Evolutionary conservation across 225 moss, liverwort and hornwort genomes (phyloP), one percentile per base, ranked within the genome.

Genomic region (Polytrichum formosum): DNA sequence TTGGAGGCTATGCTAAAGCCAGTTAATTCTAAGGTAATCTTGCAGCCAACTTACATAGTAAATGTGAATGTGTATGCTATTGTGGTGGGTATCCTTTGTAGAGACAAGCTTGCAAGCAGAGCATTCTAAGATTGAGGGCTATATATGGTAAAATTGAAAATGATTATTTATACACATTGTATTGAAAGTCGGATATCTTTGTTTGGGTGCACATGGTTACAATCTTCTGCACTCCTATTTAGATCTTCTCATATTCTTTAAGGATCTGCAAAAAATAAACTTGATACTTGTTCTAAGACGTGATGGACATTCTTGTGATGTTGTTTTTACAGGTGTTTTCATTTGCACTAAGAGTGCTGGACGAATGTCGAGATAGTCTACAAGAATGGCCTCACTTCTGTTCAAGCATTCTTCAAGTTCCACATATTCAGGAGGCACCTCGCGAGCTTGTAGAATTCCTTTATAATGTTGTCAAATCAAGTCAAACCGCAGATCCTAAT

Each of bases 341-440:
- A 19, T 97, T 94, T 80, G 96, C 90, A 29, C 77, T 88, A 37
- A 87, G 83, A 66, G 97, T 94, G 61, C 61, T 97, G 88, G 89
- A 92, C 61, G 87, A 97, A 69, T 97, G 92, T 70, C 91, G 77
- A 84, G 93, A 94, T 72, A 90, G 97, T 56, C 72, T 97, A 64
- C 89, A 87, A 37, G 92, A 94, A 80, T 94, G 90, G 92, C 97
- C 97, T 18, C 92, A 94, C 70, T 92, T 92, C 72, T 97, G 93
- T 83, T 92, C 94, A 70, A 89, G 90, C 65, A 94, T 97, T 74
- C 79, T 94, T 68, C 92, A 92, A 81, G 89, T 97, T 70, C 83
- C 92, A 7, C 92, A 94, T 79, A 85, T 94, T 75, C 84, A 85
- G 68, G 92, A 94, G 68, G 69, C 85, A 55, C 93, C 88, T 80